Conservation (phyloP, 2,329 filamentous ascomycete genomes). For the Ascochyta koolunga region DNA sequence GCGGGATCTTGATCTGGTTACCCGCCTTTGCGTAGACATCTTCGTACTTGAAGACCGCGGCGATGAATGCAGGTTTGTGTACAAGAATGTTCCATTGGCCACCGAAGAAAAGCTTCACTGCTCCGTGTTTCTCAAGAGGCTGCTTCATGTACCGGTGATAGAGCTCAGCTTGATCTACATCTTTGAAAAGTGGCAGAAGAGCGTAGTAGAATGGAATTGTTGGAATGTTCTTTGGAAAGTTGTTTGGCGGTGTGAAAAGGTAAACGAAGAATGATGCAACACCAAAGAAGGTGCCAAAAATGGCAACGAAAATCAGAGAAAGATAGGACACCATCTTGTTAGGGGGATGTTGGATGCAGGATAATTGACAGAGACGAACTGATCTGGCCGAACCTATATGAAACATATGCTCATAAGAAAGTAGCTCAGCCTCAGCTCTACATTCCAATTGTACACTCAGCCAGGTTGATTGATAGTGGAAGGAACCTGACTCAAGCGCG, state of each 20-base stretch:
- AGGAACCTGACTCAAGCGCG: constrained; percentile 18
- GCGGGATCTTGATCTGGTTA: constrained; percentile 42
- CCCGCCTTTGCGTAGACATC: constrained; percentile 40
- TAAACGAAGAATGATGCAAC: constrained; percentile 30
- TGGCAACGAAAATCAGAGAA: constrained; percentile 30
- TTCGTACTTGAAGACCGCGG: constrained; percentile 46
- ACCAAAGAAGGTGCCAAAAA: constrained; percentile 23
- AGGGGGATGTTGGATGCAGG: neutral
- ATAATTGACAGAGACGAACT: constrained; percentile 2
- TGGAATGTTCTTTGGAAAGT: constrained; percentile 49
- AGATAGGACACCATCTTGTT: constrained; percentile 31
- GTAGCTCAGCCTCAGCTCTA: constrained; percentile 18
- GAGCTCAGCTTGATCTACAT: constrained; percentile 53
- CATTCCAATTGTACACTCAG: constrained; percentile 15
- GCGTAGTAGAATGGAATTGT: constrained; percentile 54
- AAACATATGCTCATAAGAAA: constrained; percentile 9
- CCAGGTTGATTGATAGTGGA: constrained; percentile 14
- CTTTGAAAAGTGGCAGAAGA: constrained; percentile 51
- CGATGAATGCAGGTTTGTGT: constrained; percentile 52
- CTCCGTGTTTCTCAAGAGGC: constrained; percentile 50
- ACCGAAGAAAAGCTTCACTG: constrained; percentile 58
- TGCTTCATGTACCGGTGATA: constrained; percentile 50
- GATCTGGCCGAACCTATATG: constrained; percentile 23
- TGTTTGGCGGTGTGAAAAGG: constrained; percentile 34
- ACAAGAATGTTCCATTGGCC: constrained; percentile 58